Evolutionary conservation across 1,284 basidiomycete genomes (phyloP), one percentile per base, ranked within the genome.

Genomic region (Jaminaea rosea): DNA sequence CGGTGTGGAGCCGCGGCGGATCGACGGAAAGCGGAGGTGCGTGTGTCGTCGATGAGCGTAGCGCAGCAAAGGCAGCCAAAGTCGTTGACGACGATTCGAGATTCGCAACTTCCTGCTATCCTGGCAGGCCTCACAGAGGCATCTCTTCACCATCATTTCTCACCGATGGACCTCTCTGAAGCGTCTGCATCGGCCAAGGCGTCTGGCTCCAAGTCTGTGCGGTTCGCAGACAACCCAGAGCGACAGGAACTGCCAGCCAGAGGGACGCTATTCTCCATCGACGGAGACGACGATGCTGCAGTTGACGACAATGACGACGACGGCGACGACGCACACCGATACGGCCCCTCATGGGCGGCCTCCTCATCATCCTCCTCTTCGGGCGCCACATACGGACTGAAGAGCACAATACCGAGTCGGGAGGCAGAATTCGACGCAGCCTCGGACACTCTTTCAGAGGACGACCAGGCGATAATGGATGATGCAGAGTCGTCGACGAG

Each of bases 341-440:
- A 41, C 19, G 37, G 39, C 7, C 28, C 48, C 13, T 26, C 48
- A 8, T 49, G 37, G 7, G 29, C 41, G n/a, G 48, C 48, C 23
- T 44, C 48, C 24, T 42, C n/a, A 23, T 13, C 39, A 9, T 50
- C 44, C 15, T 28, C 48, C 8, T 28, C 21, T 28, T 23, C 34
- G 13, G 21, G 37, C 19, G 41, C 46, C 3, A 17, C 23, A 4
- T 54, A 56, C 34, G 59, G 55, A 7, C 45, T 71, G 27, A 65
- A 63, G n/a, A 74, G 66, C 1, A 65, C 63, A 17, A 49, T 56
- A 11, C 55, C 69, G 1, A 69, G 67, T 2, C 63, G 75, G 44
- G 75, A 76, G 56, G 68, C 69, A 1, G 60, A 70, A 26, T 76
- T 67, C 59, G 75, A 76, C 26, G 59, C 62, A 2, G 75, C 76